Evolutionary conservation across 805 yeast genomes (phyloP), one percentile per base, ranked within the genome.

Genomic region (Hanseniaspora valbyensis): DNA sequence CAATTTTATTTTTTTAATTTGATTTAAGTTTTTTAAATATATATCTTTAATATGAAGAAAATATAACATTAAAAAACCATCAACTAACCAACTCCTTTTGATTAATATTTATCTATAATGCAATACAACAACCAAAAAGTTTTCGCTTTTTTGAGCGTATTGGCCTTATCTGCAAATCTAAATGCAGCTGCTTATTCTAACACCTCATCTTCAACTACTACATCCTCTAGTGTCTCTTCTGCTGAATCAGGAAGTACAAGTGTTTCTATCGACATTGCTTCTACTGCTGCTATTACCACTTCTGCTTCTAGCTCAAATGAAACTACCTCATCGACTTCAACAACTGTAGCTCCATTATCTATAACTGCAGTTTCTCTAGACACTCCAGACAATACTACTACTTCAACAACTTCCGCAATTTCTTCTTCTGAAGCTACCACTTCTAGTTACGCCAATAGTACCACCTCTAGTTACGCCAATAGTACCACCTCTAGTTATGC

Each of bases 281-380:
- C 28, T 21, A 19, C 49, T 13, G 25, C 41, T 25, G 24, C 49
- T 19, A 12, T 26, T 18, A 25, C 34, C 16, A 34, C 41, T 26
- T 44, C 49, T 36, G 13, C 41, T 26, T 22, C 44, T 18, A 21
- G 44, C 21, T 22, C 52, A 14, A n/a, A 26, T 16, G n/a, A 43
- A 21, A 14, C 40, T 38, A 51, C 53, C 38, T 26, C 42, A n/a
- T n/a, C n/a, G n/a, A n/a, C n/a, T n/a, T n/a, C n/a, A n/a, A n/a
- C n/a, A n/a, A n/a, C n/a, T n/a, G n/a, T n/a, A n/a, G n/a, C n/a
- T n/a, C n/a, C n/a, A n/a, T n/a, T n/a, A n/a, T n/a, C n/a, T n/a
- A n/a, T n/a, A n/a, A n/a, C n/a, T n/a, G n/a, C n/a, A n/a, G n/a
- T n/a, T n/a, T n/a, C n/a, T n/a, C n/a, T n/a, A n/a, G n/a, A n/a